Evolutionary conservation across 139 green algal genomes (phyloP), one percentile per base, ranked within the genome.

Genomic region (Chlorella vulgaris): DNA sequence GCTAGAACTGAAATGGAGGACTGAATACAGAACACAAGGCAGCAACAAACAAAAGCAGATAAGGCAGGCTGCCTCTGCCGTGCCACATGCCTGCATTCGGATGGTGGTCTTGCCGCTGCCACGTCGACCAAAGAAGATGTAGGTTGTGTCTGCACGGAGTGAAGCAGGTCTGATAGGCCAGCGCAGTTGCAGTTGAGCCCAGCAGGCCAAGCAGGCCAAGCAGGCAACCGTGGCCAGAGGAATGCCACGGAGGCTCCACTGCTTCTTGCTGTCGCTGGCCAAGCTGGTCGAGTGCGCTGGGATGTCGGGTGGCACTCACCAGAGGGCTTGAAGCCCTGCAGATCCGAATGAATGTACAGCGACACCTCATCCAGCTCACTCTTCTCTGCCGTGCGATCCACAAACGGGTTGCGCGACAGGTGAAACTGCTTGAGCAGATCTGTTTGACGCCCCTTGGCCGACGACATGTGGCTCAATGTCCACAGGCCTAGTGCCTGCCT

Each of bases 51-150:
- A 10, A 58, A 10, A 58, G 47, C 47, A 58, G 15, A 58, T 58
- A n/a, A n/a, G n/a, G n/a, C n/a, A n/a, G n/a, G n/a, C n/a, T n/a
- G 47, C 47, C 10, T 58, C 15, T 58, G 47, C 15, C 10, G 47
- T 10, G 47, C 47, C 47, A 24, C 47, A 82, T 81, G 95, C 92
- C 88, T 93, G 88, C 84, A 94, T 78, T n/a, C 93, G 81, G 55
- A 98, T 96, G 29, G 94, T 98, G 43, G 94, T 98, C 81, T 98
- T 98, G 74, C 94, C 94, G 42, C 73, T 88, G 21, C 94, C 90
- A 4, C 90, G 74, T 55, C 81, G 80, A 8, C 90, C 90, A 78
- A 94, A 94, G 74, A 94, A 90, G 29, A 98, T 82, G 81, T 98
- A 98, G 0, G 94, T 98, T 0, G 89, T 95, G 38, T 97, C 92